These are phyloP conservation scores for Monascus ruber DNA, from an alignment of 2,329 filamentous ascomycete genomes.

Conservation along the genomic window DNA sequence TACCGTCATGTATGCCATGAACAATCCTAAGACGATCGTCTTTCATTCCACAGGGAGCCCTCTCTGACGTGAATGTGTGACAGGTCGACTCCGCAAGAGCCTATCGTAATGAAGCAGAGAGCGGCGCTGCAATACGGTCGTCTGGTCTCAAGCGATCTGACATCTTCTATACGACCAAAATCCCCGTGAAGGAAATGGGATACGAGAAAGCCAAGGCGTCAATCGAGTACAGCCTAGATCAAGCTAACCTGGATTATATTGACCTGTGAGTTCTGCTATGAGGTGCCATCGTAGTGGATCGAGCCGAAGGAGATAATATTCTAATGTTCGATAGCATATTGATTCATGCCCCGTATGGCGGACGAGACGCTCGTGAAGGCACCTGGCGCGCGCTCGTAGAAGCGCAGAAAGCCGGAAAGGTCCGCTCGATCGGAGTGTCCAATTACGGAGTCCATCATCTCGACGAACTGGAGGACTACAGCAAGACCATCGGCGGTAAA, in stretches of 20 bases:
- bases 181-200: conserved; percentile 47
- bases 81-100: conserved; percentile 46
- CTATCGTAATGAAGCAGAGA: conserved; percentile 58
- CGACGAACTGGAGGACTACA: conserved; percentile 44
- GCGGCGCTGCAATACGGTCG: conserved; percentile 53
- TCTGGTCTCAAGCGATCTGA: conserved; percentile 49
- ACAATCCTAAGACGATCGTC: neutral
- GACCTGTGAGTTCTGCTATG: conserved; percentile 45
- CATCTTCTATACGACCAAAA: conserved; percentile 66
- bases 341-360: conserved; percentile 64
- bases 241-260: conserved; percentile 58
- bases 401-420: conserved; percentile 58
- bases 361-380: conserved; percentile 50
- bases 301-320: neutral
- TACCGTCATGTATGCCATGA: conserved; percentile 8
- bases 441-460: conserved; percentile 66
- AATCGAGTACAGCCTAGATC: conserved; percentile 50
- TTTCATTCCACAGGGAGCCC: neutral
- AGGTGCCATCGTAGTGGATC: neutral
- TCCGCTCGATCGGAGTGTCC: conserved; percentile 59
- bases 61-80: neutral
- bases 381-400: conserved; percentile 67
- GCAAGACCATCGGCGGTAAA: conserved; percentile 34
- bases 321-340: conserved; percentile 34
- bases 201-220: conserved; percentile 54